phyloP scores from a whole-genome alignment of 768 basidiomycete genomes.

The Calvatia gigantea region DNA sequence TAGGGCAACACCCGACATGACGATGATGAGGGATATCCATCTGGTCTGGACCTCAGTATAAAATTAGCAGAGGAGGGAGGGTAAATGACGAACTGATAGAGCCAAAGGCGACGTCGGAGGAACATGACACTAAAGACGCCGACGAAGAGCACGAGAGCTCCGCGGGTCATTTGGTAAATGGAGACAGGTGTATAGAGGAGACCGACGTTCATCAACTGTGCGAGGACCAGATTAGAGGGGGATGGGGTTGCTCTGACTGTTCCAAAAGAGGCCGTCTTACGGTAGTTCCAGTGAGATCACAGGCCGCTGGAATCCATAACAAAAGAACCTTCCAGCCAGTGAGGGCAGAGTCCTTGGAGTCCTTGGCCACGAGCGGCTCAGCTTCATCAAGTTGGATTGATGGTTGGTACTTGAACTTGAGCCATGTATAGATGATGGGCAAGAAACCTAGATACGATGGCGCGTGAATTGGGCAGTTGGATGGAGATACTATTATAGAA shows the following conservation, averaged over 20 bases:
- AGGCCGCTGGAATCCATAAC: conserved; percentile 85
- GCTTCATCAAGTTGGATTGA: conserved; percentile 56
- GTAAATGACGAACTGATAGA: conserved; percentile 79
- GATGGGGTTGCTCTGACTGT: conserved; percentile 11
- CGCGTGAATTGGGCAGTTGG: conserved; percentile 18
- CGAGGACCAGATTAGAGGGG: conserved; percentile 25
- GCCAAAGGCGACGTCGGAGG: conserved; percentile 78
- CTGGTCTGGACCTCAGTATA: conserved; percentile 31
- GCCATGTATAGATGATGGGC: conserved; percentile 73
- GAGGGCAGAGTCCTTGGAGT: conserved; percentile 37
- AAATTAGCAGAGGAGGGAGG: conserved; percentile 1
- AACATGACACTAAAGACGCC: conserved; percentile 89
- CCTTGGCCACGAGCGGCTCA: conserved; percentile 19
- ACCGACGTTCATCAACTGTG: conserved; percentile 88
- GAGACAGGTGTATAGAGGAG: conserved; percentile 95
- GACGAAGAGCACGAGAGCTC: conserved; percentile 91
- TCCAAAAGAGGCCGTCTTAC: conserved; percentile 39
- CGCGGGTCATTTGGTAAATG: conserved; percentile 96
- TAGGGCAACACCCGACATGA: conserved; percentile 79
- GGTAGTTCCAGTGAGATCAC: conserved; percentile 90
- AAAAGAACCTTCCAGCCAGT: conserved; percentile 69
- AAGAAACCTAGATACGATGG: conserved; percentile 65
- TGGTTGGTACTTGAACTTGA: conserved; percentile 38
- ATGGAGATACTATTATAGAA: conserved; percentile 8
- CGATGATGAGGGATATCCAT: conserved; percentile 88